Conservation (phyloP, 2,329 filamentous ascomycete genomes). For the Sclerotinia borealis region DNA sequence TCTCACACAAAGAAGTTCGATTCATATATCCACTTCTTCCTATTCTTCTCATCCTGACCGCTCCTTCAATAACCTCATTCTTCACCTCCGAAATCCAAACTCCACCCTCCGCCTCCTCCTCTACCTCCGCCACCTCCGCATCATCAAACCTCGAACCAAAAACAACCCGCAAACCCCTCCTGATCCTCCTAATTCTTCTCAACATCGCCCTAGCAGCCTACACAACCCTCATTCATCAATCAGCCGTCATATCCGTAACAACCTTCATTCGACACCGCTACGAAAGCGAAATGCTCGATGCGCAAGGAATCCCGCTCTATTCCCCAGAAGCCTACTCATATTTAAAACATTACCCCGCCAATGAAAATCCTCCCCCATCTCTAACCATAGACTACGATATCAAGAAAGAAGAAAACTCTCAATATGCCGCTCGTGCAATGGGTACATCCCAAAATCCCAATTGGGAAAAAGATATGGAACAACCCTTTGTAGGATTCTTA, state of each 20-base stretch:
- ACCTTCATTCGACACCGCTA: constrained; percentile 70
- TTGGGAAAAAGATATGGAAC: constrained; percentile 4
- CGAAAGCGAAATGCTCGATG: constrained; percentile 47
- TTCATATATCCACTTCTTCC: constrained; percentile 94
- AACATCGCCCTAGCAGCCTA: constrained; percentile 72
- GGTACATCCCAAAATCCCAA: constrained; percentile 8
- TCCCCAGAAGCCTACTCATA: constrained; percentile 16
- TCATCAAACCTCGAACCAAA: constrained; percentile 19
- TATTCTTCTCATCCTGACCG: constrained; percentile 74
- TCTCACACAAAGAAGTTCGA: constrained; percentile 94
- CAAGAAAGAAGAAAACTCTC: constrained; percentile 3
- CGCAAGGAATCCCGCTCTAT: constrained; percentile 31
- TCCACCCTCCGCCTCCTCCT: constrained; percentile 14
- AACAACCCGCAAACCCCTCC: constrained; percentile 44
- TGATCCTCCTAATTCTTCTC: constrained; percentile 51
- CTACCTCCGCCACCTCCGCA: constrained; percentile 17
- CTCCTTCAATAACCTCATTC: constrained; percentile 59
- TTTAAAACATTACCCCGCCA: constrained; percentile 1
- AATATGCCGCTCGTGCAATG: not conserved
- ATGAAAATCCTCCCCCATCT: not conserved
- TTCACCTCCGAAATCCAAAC: constrained; percentile 27
- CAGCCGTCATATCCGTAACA: constrained; percentile 70
- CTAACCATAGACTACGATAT: not conserved
- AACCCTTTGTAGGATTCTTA: constrained; percentile 68
- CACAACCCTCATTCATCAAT: constrained; percentile 70